Evolutionary conservation across 345 rosid species (phyloP), one percentile per base, ranked within the genome.

Genomic region (Noccaea bulbosa): DNA sequence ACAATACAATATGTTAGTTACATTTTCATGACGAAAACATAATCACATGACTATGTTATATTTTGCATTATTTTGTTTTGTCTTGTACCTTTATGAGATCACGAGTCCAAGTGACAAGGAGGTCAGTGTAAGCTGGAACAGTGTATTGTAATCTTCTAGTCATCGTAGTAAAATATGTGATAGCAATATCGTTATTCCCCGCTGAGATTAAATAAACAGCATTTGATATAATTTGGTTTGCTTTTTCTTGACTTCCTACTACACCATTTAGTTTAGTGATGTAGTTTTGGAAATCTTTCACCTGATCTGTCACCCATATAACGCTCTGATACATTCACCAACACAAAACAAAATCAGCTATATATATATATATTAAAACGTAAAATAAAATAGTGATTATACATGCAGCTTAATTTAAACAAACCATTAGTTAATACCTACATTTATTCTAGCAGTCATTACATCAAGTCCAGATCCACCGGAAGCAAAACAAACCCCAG

Each of bases 121-220:
- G 73, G 68, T 74, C 78, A 38, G 69, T 68, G 48, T 74, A 74
- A 0, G 12, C 56, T 27, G 69, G 7, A 60, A 53, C 5, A 60
- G 69, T 37, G 69, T 60, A 60, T 45, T 67, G 51, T 2, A 60
- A 24, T 14, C 44, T 61, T 67, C 78, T 61, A 41, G 49, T 17
- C 7, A 5, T 0, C 5, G 41, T 51, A 35, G 57, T 22, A 52
- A 73, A 57, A 71, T 85, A 89, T 5, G 77, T 82, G 65, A 78
- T 80, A 6, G 83, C 91, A 20, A 89, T 78, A 83, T 88, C 95
- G 14, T 86, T 75, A 68, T 81, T 86, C 6, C 90, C 86, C 0
- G 81, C 72, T 5, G 81, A 79, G 6, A 83, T 73, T 2, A 83
- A 3, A 63, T 71, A 82, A 33, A 85, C 8, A 30, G 82, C 76